Conservation (phyloP, 2,329 filamentous ascomycete genomes). For the Alternaria sp. region DNA sequence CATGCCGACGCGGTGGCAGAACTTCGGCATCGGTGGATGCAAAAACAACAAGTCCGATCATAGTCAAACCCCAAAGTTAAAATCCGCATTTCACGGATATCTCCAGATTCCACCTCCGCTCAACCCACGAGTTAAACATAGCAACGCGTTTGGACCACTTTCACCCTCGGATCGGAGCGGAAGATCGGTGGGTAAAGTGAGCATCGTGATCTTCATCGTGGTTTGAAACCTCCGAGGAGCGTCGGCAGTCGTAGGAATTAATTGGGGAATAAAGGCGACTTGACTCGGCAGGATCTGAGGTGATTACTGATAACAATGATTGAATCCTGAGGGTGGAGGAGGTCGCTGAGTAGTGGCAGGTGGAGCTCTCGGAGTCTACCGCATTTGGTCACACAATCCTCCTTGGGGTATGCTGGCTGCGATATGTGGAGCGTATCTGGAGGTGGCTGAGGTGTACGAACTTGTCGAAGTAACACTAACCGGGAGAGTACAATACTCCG, state of each 20-base stretch:
- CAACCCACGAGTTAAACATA: not conserved
- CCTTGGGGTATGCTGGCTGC: not conserved
- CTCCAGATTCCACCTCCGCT: not conserved
- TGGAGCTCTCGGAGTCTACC: not conserved
- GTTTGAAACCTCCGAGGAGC: not conserved
- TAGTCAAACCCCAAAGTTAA: not conserved
- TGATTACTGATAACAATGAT: not conserved
- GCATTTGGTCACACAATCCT: not conserved
- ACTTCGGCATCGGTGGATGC: not conserved
- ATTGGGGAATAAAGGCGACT: not conserved
- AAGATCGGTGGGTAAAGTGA: not conserved
- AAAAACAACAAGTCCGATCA: not conserved
- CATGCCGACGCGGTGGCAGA: not conserved
- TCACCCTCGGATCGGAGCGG: not conserved
- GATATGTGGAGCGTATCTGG: constrained; percentile 1
- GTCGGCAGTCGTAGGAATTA: not conserved
- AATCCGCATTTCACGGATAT: not conserved
- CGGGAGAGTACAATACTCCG: not conserved
- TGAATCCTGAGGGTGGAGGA: not conserved
- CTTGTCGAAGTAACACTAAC: constrained; percentile 1
- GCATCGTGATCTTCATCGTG: not conserved
- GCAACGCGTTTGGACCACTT: not conserved
- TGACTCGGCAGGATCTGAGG: not conserved
- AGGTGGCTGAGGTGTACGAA: not conserved
- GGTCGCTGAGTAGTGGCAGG: not conserved